phyloP scores from a whole-genome alignment of 768 basidiomycete species.

The Suillus decipiens region DNA sequence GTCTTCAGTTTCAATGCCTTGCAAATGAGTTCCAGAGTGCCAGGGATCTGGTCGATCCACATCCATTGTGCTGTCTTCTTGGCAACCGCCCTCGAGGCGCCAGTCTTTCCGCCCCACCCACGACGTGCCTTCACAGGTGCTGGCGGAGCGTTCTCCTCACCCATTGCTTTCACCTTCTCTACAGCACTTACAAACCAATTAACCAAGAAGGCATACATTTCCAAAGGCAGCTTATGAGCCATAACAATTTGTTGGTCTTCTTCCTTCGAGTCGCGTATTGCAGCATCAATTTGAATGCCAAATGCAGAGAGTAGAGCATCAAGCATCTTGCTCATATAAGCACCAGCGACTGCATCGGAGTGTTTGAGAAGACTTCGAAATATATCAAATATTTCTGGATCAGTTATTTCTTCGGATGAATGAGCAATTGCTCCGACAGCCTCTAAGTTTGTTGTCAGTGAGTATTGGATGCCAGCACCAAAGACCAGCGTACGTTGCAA shows the following conservation, averaged over 20 bases:
- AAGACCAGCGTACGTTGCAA: constrained; percentile 53
- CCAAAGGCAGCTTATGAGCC: constrained; percentile 73
- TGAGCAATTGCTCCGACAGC: constrained; percentile 83
- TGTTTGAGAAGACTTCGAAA: constrained; percentile 83
- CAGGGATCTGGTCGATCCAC: constrained; percentile 78
- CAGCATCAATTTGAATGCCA: constrained; percentile 69
- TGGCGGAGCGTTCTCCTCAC: constrained; percentile 46
- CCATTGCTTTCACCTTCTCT: constrained; percentile 68
- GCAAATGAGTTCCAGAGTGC: constrained; percentile 66
- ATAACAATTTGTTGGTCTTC: constrained; percentile 64
- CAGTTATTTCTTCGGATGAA: constrained; percentile 69
- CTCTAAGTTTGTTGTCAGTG: constrained; percentile 39
- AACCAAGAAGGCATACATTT: constrained; percentile 91
- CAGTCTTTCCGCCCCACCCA: constrained; percentile 62
- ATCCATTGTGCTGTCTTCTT: constrained; percentile 58
- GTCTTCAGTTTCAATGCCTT: constrained; percentile 66
- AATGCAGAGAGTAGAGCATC: constrained; percentile 85
- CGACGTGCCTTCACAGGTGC: constrained; percentile 52
- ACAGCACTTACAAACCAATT: constrained; percentile 86
- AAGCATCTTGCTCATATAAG: constrained; percentile 80
- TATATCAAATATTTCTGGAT: constrained; percentile 74
- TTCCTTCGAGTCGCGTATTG: constrained; percentile 65
- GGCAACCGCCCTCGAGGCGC: constrained; percentile 41
- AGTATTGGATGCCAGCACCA: constrained; percentile 1
- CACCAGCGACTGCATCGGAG: constrained; percentile 58